Evolutionary conservation across 1,284 basidiomycete genomes (phyloP).

Genomic region (Ustilago esculenta): DNA sequence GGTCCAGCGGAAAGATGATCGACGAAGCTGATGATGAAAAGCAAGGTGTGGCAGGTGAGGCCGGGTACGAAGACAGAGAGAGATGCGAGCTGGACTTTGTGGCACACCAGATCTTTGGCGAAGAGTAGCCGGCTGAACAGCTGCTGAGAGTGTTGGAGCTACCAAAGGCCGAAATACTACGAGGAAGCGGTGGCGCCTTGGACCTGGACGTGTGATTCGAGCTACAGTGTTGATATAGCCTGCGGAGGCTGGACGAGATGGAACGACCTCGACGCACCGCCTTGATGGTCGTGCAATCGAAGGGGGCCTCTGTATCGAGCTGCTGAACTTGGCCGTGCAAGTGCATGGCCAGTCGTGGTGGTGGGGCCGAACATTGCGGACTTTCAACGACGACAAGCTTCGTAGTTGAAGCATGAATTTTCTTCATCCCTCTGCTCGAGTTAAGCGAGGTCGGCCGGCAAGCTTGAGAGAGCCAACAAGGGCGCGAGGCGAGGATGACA

Average conservation of each 20-base stretch:
- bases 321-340: background rate
- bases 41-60: background rate
- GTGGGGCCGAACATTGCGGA: background rate
- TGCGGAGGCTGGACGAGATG: constrained; percentile 13
- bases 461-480: too few relatives aligned
- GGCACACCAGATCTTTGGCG: constrained; percentile 9
- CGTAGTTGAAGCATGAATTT: constrained; percentile 7
- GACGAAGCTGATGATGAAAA: constrained; percentile 13
- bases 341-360: constrained; percentile 8
- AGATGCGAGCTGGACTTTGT: constrained; percentile 10
- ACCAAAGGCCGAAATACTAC: background rate
- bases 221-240: constrained; percentile 11
- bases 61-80: constrained; percentile 2
- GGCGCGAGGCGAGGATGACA: too few relatives aligned
- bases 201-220: background rate
- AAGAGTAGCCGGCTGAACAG: background rate
- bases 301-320: background rate
- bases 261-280: constrained; percentile 6
- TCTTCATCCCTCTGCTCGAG: constrained; percentile 3
- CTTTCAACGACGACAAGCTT: constrained; percentile 3
- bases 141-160: background rate
- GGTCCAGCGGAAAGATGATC: constrained; percentile 29
- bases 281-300: background rate
- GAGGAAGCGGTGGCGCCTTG: constrained; percentile 1
- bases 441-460: background rate